Percentiles rank a stretch among this genome's conserved stretches.
Conservation (phyloP, 2,329 filamentous ascomycete species). For the Colletotrichum chrysophilum region DNA sequence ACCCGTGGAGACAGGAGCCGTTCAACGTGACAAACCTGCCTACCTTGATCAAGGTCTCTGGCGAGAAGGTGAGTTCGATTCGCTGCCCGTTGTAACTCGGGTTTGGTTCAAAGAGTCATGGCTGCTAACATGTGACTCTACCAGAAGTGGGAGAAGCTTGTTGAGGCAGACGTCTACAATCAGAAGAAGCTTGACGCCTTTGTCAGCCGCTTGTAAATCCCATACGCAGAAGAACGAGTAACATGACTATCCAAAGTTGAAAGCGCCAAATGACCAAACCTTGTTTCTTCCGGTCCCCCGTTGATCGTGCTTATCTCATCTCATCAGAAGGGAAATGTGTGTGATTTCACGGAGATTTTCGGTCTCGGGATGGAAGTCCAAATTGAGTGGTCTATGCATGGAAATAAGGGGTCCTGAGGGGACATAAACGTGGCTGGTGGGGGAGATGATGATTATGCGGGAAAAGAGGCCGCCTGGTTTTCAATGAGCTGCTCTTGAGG, state of each 20-base stretch:
- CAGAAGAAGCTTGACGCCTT: conserved; percentile 18
- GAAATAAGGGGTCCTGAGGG: neutral
- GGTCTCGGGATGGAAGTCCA: neutral
- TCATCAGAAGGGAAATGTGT: neutral
- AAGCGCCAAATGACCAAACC: neutral
- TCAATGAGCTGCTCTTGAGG: neutral
- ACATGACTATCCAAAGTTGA: neutral
- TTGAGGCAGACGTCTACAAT: conserved; percentile 17
- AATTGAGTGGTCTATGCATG: neutral
- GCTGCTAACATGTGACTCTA: neutral
- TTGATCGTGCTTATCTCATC: neutral
- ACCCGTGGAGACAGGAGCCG: conserved; percentile 18
- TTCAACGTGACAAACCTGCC: conserved; percentile 20
- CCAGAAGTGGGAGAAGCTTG: conserved; percentile 17
- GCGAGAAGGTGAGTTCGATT: neutral
- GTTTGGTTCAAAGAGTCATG: neutral
- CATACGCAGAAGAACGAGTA: neutral
- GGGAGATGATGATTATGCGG: neutral
- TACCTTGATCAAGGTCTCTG: conserved; percentile 15
- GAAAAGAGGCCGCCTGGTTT: neutral
- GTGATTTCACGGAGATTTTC: neutral
- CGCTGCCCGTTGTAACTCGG: neutral
- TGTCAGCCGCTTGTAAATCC: neutral
- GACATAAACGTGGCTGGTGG: neutral
- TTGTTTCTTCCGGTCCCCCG: neutral